Base-by-base conservation (phyloP, 1,284 basidiomycete species). In the Macrocystidia cucumis region DNA sequence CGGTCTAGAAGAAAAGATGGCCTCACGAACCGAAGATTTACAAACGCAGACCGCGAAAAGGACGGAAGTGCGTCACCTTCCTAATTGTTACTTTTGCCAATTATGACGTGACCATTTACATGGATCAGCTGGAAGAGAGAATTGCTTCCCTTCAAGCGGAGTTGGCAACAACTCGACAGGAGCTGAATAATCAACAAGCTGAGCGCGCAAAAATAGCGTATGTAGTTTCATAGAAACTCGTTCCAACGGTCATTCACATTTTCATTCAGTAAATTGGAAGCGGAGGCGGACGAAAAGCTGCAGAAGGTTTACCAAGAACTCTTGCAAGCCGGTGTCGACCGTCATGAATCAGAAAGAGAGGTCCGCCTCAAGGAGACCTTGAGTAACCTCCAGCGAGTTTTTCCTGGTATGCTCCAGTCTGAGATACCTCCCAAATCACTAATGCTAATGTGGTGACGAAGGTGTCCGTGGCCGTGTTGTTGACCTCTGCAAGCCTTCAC, bases 401-500 rank as follows among this genome's bases (percentile, higher is more conserved):
- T 96, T 59, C 86, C 90, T 34, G 88, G 85, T 81, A 39, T n/a
- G n/a, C n/a, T n/a, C n/a, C n/a, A 2, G 59, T 7, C 23, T 9
- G 23, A 12, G 12, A 9, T 12, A 9, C 9, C 23, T 12, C 23
- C 23, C 23, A 25, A 9, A 12, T 9, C 23, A 25, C 12, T 12
- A 9, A 25, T 9, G 23, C 19, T 26, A 16, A 27, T 34, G n/a
- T 25, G 35, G 8, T 29, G 22, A 18, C 7, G 9, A 32, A 82
- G 87, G 90, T 43, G 90, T 95, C 3, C 77, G 88, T 21, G 96
- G 96, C 0, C 78, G 95, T 20, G 77, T 98, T 3, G 72, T 91
- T 20, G 93, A 98, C 53, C 68, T 98, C 6, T 97, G 91, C 69
- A 90, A 91, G 55, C 92, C 95, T 0, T 90, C 86, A 0, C 82